Conservation (phyloP, 225 moss, liverwort and hornwort genomes). For the Takakia lepidozioides region DNA sequence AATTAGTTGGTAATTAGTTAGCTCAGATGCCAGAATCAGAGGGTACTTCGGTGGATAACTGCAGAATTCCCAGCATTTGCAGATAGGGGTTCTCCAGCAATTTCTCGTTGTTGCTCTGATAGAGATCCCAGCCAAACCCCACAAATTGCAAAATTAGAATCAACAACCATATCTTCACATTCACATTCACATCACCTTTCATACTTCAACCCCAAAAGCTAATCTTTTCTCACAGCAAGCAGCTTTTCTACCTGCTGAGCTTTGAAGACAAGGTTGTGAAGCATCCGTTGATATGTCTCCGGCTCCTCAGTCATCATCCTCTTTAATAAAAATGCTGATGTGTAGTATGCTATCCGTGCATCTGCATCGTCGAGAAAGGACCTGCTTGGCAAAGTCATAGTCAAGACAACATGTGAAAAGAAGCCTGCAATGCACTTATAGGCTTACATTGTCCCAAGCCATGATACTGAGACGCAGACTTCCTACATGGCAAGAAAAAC, state of each 20-base stretch:
- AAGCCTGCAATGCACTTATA: no score
- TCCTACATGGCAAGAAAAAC: no score
- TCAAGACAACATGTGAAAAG: no score
- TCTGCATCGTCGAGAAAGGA: conserved; percentile 91
- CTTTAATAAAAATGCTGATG: conserved; percentile 86
- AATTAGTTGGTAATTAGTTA: conserved; percentile 13
- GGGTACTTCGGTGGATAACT: conserved; percentile 71
- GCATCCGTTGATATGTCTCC: conserved; percentile 96
- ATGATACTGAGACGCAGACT: no score
- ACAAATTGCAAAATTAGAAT: no score
- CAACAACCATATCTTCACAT: no score
- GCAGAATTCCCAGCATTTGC: conserved; percentile 95
- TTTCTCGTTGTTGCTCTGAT: conserved; percentile 99
- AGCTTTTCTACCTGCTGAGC: conserved; percentile 66
- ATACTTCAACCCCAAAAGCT: no score
- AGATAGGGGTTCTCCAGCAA: conserved; percentile 95
- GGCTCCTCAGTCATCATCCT: conserved; percentile 97
- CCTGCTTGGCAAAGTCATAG: conserved; percentile 42
- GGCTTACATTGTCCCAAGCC: no score
- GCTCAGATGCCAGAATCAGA: conserved; percentile 33
- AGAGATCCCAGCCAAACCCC: no score
- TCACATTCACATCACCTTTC: no score
- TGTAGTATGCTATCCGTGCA: conserved; percentile 95
- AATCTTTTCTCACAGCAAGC: no score
- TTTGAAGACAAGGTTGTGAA: conserved; percentile 95